Evolutionary conservation across 2,329 filamentous ascomycete genomes (phyloP), one percentile per base, ranked within the genome.

Genomic region (Colletotrichum sp.): DNA sequence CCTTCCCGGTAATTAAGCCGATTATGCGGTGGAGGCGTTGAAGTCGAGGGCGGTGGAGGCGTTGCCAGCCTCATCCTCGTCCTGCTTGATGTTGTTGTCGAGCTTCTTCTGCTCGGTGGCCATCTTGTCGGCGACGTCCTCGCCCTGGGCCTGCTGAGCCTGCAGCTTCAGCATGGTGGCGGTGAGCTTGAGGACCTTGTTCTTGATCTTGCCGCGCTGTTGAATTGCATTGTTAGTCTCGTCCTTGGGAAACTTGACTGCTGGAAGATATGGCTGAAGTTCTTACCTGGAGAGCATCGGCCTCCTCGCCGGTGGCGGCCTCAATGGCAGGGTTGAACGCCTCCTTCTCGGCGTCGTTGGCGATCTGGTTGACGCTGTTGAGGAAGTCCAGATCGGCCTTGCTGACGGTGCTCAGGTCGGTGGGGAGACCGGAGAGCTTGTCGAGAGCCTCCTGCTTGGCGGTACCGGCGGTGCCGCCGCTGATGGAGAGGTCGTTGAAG

Each of bases 111-210:
- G 81, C 83, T 91, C 88, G 6, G 83, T 82, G 0, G 82, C 87
- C 6, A 91, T 79, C 77, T 89, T 85, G 8, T 80, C 85, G 13
- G 85, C 80, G 1, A 88, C 86, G 75, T 88, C 85, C 18, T 86
- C 72, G 26, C 90, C 90, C 78, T 91, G 88, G 0, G 90, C 90
- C 71, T 86, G 82, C 76, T 91, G 83, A 44, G 89, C 85, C 81
- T 87, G 83, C 10, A 92, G 87, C 78, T 87, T 84, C 34, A 91
- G 81, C 36, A 90, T 83, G 68, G 88, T 88, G 32, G 89, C 88
- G 52, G 87, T 88, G 77, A 92, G 84, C 84, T 92, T 92, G 68
- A 92, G 82, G 18, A 92, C 88, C 84, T 92, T 92, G 87, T 91
- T 91, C 87, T 90, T 90, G 76, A 88, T 91, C 84, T 91, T 91